These are phyloP conservation scores for Cyberlindnera euphorbiiphila DNA, from an alignment of 805 yeast genomes.

Conservation along the genomic window DNA sequence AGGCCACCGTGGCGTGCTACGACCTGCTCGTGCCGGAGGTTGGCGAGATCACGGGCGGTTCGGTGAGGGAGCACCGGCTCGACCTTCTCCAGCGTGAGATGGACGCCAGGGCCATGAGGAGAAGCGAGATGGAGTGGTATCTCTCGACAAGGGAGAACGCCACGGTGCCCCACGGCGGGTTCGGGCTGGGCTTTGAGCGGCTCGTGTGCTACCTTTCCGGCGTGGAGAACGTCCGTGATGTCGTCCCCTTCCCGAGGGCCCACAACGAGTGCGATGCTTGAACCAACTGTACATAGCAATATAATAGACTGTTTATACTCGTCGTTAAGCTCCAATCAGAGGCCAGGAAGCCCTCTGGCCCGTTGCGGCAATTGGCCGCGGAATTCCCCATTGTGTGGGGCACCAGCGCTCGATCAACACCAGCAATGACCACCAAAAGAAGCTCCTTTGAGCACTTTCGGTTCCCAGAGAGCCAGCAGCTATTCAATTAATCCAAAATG, in stretches of 20 bases:
- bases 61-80: conserved; percentile 75
- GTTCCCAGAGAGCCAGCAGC: too few relatives aligned
- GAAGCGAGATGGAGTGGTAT: conserved; percentile 70
- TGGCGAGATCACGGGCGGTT: conserved; percentile 95
- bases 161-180: conserved; percentile 92
- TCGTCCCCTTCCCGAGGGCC: conserved; percentile 81
- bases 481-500: too few relatives aligned
- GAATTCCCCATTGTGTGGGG: too few relatives aligned
- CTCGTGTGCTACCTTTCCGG: conserved; percentile 69
- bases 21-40: conserved; percentile 86
- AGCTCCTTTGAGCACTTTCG: too few relatives aligned
- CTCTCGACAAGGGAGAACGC: conserved; percentile 70
- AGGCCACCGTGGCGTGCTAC: conserved; percentile 77
- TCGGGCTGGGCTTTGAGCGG: conserved; percentile 93
- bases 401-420: too few relatives aligned
- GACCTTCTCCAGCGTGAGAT: conserved; percentile 47
- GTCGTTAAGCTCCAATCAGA: too few relatives aligned
- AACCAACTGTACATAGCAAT: not conserved
- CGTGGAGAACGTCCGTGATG: conserved; percentile 78
- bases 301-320: too few relatives aligned
- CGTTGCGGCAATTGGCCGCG: too few relatives aligned
- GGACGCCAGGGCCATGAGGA: conserved; percentile 50
- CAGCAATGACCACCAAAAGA: too few relatives aligned
- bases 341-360: too few relatives aligned
- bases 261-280: conserved; percentile 43